Conservation (phyloP, 371 early-diverging fungal genomes). For the Capillidium rhysosporum region DNA sequence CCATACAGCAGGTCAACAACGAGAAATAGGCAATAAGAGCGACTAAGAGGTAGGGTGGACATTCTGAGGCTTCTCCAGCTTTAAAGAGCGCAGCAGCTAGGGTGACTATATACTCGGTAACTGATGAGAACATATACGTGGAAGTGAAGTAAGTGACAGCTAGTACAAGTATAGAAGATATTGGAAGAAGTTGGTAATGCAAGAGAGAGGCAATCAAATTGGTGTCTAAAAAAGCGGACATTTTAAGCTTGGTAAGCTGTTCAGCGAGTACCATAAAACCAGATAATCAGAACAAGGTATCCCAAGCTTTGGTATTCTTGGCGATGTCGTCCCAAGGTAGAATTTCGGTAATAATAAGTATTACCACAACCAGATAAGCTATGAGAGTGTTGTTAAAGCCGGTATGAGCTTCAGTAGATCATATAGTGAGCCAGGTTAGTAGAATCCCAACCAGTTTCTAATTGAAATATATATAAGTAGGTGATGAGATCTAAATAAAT, state of each 20-base stretch:
- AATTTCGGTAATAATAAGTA: slow-evolving; percentile 29
- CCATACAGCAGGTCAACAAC: slow-evolving; percentile 38
- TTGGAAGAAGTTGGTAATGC: slow-evolving; percentile 9
- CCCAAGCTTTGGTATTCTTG: slow-evolving; percentile 57
- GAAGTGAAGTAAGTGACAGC: slow-evolving; percentile 39
- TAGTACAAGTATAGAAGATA: slow-evolving; percentile 19
- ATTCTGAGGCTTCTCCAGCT: slow-evolving; percentile 37
- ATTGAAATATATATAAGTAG: too few relatives aligned
- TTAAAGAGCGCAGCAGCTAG: slow-evolving; percentile 52
- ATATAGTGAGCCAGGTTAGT: slow-evolving; percentile 28
- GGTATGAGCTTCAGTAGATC: slow-evolving; percentile 36
- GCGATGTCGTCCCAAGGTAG: slow-evolving; percentile 48
- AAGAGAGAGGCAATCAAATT: slow-evolving; percentile 20
- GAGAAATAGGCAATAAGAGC: slow-evolving; percentile 42
- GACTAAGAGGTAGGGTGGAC: slow-evolving; percentile 29
- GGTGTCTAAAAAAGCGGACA: slow-evolving; percentile 37
- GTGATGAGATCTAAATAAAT: slow-evolving; percentile 2
- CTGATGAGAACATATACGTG: slow-evolving; percentile 48
- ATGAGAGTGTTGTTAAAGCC: slow-evolving; percentile 42
- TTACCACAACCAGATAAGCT: slow-evolving; percentile 32
- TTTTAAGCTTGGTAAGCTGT: slow-evolving; percentile 41
- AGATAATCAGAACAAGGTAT: slow-evolving; percentile 59
- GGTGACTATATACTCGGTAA: slow-evolving; percentile 44
- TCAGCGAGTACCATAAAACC: slow-evolving; percentile 57
- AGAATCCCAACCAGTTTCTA: slow-evolving; percentile 29